Evolutionary conservation across 2,329 filamentous ascomycete species (phyloP).

Genomic region (Coniochaeta pulveracea): DNA sequence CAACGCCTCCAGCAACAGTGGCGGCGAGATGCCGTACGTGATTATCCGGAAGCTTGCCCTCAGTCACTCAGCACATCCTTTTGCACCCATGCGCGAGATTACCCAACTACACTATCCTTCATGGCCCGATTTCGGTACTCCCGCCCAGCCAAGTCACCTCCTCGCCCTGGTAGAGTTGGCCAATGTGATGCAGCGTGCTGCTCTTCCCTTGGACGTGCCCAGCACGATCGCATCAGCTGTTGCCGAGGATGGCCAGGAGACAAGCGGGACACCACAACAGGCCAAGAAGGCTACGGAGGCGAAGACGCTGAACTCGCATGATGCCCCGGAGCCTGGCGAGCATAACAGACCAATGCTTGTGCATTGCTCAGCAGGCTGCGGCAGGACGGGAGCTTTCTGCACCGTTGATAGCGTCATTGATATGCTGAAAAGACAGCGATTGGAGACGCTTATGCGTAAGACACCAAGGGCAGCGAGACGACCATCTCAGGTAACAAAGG

Average conservation of each 20-base stretch:
- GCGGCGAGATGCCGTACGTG: constrained; percentile 58
- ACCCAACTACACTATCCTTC: constrained; percentile 89
- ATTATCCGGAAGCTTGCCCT: constrained; percentile 81
- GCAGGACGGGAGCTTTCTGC: constrained; percentile 91
- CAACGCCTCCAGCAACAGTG: constrained; percentile 18
- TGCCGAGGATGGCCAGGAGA: neutral
- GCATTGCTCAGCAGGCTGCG: constrained; percentile 93
- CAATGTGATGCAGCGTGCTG: constrained; percentile 58
- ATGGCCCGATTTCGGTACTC: constrained; percentile 97
- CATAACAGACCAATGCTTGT: constrained; percentile 66
- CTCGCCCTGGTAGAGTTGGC: constrained; percentile 83
- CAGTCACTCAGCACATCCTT: constrained; percentile 65
- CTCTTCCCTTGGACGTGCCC: constrained; percentile 30
- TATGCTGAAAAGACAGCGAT: constrained; percentile 81
- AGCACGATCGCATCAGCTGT: constrained; percentile 14
- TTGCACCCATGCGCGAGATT: constrained; percentile 79
- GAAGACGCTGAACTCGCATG: constrained; percentile 33
- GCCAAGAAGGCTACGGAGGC: constrained; percentile 10
- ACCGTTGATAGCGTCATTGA: constrained; percentile 93
- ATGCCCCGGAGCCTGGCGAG: constrained; percentile 46
- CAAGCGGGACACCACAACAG: constrained; percentile 1
- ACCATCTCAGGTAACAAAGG: constrained; percentile 9
- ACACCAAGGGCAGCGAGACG: constrained; percentile 10
- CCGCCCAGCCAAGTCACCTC: constrained; percentile 77
- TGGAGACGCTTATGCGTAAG: constrained; percentile 11